These are phyloP conservation scores for Dryadomyces sulphureus DNA, from an alignment of 2,329 filamentous ascomycete species.

Conservation along the genomic window DNA sequence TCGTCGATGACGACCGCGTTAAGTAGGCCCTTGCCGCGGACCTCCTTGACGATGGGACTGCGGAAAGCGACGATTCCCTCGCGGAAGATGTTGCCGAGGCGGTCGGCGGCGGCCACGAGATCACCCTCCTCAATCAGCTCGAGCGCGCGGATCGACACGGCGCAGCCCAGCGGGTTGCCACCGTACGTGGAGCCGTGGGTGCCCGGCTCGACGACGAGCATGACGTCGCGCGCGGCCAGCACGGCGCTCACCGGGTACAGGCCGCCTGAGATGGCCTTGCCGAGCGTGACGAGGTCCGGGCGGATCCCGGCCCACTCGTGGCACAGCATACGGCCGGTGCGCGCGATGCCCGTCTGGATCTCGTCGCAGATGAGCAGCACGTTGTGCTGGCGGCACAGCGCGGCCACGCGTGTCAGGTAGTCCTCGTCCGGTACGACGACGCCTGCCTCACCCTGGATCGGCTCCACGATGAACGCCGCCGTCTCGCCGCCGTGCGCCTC, in stretches of 20 bases:
- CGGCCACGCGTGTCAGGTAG: slow-evolving; percentile 68
- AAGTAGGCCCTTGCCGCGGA: slow-evolving; percentile 84
- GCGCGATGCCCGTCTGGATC: slow-evolving; percentile 94
- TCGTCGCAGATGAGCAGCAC: slow-evolving; percentile 95
- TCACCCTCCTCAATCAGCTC: slow-evolving; percentile 89
- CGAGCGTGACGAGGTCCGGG: slow-evolving; percentile 85
- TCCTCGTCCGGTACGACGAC: slow-evolving; percentile 87
- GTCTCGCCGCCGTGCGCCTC: slow-evolving; percentile 71
- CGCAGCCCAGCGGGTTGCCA: slow-evolving; percentile 89
- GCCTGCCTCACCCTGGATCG: slow-evolving; percentile 92
- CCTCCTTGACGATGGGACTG: slow-evolving; percentile 63
- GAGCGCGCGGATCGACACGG: slow-evolving; percentile 85
- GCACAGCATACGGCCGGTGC: slow-evolving; percentile 87
- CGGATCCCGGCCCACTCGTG: slow-evolving; percentile 91
- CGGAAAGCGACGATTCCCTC: slow-evolving; percentile 61
- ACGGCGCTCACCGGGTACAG: slow-evolving; percentile 99
- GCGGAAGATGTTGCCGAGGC: slow-evolving; percentile 70
- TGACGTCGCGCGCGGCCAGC: slow-evolving; percentile 73
- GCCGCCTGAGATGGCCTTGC: slow-evolving; percentile 94
- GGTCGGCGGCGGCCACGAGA: slow-evolving; percentile 69
- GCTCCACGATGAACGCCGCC: slow-evolving; percentile 87
- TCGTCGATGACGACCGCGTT: slow-evolving; percentile 97
- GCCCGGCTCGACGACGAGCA: slow-evolving; percentile 90
- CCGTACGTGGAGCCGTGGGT: slow-evolving; percentile 98
- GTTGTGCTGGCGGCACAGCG: slow-evolving; percentile 87